phyloP scores from a whole-genome alignment of 441 rosid species.

The Gossypium gossypioides region DNA sequence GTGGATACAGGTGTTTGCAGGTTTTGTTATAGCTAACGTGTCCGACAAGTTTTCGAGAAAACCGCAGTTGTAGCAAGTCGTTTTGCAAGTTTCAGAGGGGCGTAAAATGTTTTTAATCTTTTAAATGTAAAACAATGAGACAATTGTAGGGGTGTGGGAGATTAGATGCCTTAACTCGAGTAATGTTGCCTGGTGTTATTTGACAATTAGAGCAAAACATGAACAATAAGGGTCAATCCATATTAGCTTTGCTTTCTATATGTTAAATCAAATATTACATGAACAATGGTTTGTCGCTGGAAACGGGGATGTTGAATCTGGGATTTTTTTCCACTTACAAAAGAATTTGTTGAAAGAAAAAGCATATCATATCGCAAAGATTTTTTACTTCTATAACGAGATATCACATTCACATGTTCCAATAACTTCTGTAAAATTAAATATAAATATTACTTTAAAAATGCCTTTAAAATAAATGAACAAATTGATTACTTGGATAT shows the following conservation, averaged over 20 bases:
- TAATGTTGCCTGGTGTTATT: background rate
- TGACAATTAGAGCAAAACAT: background rate
- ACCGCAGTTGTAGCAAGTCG: constrained; percentile 13
- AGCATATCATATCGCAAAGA: too few relatives aligned
- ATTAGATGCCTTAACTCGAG: background rate
- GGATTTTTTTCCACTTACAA: background rate
- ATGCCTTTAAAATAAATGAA: too few relatives aligned
- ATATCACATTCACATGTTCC: too few relatives aligned
- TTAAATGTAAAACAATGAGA: background rate
- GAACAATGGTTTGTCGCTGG: background rate
- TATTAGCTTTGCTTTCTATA: background rate
- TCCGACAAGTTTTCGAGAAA: constrained; percentile 27
- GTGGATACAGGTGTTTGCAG: constrained; percentile 47
- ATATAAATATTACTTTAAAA: too few relatives aligned
- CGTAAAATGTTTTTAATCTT: background rate
- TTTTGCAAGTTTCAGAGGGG: background rate
- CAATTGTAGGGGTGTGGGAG: background rate
- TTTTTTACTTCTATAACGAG: too few relatives aligned
- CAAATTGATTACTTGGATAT: too few relatives aligned
- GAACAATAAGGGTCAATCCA: background rate
- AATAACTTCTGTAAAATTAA: too few relatives aligned
- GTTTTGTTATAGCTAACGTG: constrained; percentile 41
- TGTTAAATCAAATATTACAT: background rate
- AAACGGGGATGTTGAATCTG: background rate
- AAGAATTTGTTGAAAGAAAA: background rate